Conservation (phyloP, 106 monocot species). For the Allium sativum region DNA sequence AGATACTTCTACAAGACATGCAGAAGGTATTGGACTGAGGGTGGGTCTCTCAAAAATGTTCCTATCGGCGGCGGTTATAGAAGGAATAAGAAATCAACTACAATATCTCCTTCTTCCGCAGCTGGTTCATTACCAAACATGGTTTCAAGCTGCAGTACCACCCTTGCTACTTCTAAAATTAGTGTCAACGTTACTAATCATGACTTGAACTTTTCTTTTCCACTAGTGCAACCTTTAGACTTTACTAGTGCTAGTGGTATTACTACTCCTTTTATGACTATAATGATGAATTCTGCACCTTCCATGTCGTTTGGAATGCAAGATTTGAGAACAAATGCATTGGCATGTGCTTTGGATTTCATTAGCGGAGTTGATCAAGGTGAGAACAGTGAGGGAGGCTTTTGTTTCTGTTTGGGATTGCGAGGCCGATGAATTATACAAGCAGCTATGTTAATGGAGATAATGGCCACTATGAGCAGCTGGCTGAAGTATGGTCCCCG, state of each 20-base stretch:
- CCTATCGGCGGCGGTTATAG: no score
- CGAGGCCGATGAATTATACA: not conserved
- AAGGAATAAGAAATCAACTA: no score
- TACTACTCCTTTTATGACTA: not conserved
- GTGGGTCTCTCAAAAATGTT: no score
- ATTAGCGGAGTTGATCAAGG: not conserved
- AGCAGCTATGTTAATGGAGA: not conserved
- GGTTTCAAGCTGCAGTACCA: no score
- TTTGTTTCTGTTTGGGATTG: not conserved
- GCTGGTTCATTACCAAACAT: not conserved
- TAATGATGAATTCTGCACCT: not conserved
- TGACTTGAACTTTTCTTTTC: not conserved
- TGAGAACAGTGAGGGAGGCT: not conserved
- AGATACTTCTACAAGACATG: no score
- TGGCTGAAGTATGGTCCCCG: no score
- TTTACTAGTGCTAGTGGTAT: not conserved
- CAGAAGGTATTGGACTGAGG: no score
- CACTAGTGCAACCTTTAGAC: not conserved
- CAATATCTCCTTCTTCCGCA: no score
- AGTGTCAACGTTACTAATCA: not conserved
- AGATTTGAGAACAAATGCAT: not conserved
- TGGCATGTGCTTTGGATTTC: not conserved
- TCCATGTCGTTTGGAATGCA: no score
- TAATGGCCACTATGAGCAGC: no score
- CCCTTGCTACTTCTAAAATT: no score